Evolutionary conservation across 2,329 filamentous ascomycete genomes (phyloP).

Genomic region (Rhexocercosporidium sp.): DNA sequence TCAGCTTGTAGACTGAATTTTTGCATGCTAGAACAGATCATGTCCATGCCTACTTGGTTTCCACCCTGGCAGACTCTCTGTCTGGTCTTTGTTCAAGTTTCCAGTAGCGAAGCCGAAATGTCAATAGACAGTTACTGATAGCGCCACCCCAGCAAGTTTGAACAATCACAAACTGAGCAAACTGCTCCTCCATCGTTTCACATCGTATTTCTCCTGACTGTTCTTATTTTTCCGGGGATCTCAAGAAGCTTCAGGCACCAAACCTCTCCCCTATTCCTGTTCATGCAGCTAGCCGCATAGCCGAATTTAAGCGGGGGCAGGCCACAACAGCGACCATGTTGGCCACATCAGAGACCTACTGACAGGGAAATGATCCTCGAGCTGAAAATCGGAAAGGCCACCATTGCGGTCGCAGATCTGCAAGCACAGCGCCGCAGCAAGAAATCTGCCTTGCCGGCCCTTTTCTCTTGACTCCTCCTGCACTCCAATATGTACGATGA

Average conservation of each 20-base stretch:
- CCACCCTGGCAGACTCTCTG: no score
- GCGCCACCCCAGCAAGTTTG: no score
- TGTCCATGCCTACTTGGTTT: no score
- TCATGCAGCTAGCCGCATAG: slow-evolving; percentile 7
- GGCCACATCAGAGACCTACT: background rate
- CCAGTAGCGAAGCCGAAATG: no score
- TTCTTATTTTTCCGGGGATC: background rate
- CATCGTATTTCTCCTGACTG: background rate
- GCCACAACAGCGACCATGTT: background rate
- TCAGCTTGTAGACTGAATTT: no score
- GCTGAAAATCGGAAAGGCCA: background rate
- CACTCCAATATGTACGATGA: background rate
- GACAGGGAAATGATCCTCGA: background rate
- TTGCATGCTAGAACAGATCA: no score
- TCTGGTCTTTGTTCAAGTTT: no score
- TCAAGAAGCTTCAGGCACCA: background rate
- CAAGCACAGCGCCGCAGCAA: background rate
- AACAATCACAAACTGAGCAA: no score
- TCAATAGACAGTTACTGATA: no score
- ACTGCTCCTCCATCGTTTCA: no score
- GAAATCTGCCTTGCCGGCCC: background rate
- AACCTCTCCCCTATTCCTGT: background rate
- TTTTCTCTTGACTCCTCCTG: background rate
- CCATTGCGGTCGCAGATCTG: background rate
- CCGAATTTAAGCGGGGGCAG: slow-evolving; percentile 5